Percentiles rank a stretch among this genome's conserved stretches.
phyloP scores from a whole-genome alignment of 129 eudicot genomes.

The Oenanthe sinensis region DNA sequence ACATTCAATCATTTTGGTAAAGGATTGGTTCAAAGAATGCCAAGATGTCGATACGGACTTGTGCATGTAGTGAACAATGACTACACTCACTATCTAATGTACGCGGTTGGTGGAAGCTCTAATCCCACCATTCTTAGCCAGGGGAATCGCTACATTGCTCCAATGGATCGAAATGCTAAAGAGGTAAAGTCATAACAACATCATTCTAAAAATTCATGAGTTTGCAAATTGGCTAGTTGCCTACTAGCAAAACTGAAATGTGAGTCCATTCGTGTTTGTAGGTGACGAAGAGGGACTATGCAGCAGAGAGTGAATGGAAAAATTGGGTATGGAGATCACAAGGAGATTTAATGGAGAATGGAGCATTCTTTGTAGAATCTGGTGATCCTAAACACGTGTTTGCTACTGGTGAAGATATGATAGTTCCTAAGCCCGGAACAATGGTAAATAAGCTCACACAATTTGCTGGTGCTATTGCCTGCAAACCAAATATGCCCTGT shows the following conservation, averaged over 20 bases:
- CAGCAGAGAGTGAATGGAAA: slow-evolving; percentile 33
- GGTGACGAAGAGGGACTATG: slow-evolving; percentile 57
- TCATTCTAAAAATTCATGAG: not conserved
- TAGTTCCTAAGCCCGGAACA: slow-evolving; percentile 32
- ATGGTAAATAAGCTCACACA: slow-evolving; percentile 24
- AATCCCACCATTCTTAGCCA: slow-evolving; percentile 54
- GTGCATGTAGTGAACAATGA: slow-evolving; percentile 57
- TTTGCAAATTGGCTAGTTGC: not conserved
- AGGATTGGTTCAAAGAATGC: slow-evolving; percentile 57
- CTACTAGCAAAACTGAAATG: not conserved
- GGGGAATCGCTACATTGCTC: slow-evolving; percentile 57
- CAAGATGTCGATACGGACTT: slow-evolving; percentile 48
- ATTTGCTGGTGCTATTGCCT: slow-evolving; percentile 34
- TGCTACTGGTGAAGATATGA: slow-evolving; percentile 2
- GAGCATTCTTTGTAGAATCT: slow-evolving; percentile 45
- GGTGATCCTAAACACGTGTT: slow-evolving; percentile 26
- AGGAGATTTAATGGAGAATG: slow-evolving; percentile 42
- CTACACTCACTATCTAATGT: slow-evolving; percentile 58
- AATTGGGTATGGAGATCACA: slow-evolving; percentile 50
- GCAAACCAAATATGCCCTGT: slow-evolving; percentile 23
- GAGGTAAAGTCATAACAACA: slow-evolving; percentile 30
- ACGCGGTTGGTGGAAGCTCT: slow-evolving; percentile 56
- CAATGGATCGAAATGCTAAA: slow-evolving; percentile 34
- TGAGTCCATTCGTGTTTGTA: not conserved
- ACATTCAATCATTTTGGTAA: slow-evolving; percentile 60